Conservation (phyloP, 441 rosid species). For the Croton laevigatus region DNA sequence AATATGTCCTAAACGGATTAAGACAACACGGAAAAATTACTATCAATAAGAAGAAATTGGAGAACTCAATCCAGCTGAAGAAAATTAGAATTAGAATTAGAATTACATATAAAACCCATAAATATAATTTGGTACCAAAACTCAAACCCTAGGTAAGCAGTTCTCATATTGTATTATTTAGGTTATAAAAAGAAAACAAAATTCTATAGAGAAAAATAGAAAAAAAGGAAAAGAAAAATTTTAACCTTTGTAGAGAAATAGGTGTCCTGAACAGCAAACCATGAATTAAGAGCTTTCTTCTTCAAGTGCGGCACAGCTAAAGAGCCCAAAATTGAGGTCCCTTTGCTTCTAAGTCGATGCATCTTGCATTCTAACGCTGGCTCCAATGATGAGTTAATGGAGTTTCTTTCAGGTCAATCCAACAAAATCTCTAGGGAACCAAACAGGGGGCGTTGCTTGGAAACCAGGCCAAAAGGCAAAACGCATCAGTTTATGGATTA, state of each 20-base stretch:
- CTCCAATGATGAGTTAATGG: slow-evolving; percentile 7
- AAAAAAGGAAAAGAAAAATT: not conserved
- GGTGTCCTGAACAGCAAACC: slow-evolving; percentile 72
- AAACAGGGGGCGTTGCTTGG: not conserved
- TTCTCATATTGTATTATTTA: not conserved
- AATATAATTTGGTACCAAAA: not conserved
- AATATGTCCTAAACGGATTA: slow-evolving; percentile 53
- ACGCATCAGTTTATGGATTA: not conserved
- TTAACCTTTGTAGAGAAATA: slow-evolving; percentile 71
- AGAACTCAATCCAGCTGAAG: not conserved
- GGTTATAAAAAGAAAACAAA: not conserved
- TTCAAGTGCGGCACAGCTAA: slow-evolving; percentile 47
- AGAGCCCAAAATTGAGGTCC: slow-evolving; percentile 45
- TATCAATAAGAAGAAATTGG: slow-evolving; percentile 7
- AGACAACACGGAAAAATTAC: slow-evolving; percentile 8
- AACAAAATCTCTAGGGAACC: not conserved
- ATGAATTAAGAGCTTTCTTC: slow-evolving; percentile 63
- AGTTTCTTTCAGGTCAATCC: not conserved
- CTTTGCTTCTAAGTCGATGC: slow-evolving; percentile 67
- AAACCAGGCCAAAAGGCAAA: not conserved
- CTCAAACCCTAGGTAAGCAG: not conserved
- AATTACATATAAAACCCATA: slow-evolving; percentile 5
- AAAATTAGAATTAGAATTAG: not conserved
- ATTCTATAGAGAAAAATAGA: not conserved
- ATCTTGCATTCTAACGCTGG: slow-evolving; percentile 27